phyloP scores from a whole-genome alignment of 2,329 filamentous ascomycete genomes.

The Huntiella bhutanensis region DNA sequence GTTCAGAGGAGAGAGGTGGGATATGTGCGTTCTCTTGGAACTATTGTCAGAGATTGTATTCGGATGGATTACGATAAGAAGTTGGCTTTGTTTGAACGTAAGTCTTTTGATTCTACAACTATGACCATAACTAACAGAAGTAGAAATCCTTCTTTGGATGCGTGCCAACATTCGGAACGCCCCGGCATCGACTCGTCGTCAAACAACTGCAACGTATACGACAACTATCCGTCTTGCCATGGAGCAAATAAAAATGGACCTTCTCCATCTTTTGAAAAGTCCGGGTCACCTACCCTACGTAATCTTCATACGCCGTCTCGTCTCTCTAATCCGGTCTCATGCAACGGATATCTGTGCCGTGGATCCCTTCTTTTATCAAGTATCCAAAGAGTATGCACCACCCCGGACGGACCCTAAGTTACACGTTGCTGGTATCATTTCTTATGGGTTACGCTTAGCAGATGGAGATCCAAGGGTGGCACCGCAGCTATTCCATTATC shows the following conservation, averaged over 20 bases:
- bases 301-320: slow-evolving; percentile 30
- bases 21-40: slow-evolving; percentile 24
- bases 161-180: slow-evolving; percentile 26
- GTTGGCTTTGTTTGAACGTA: slow-evolving; percentile 29
- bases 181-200: slow-evolving; percentile 18
- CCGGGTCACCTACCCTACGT: slow-evolving; percentile 27
- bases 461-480: slow-evolving; percentile 30
- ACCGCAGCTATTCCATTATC: slow-evolving; percentile 35
- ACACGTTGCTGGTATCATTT: slow-evolving; percentile 34
- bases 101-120: slow-evolving; percentile 11
- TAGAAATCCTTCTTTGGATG: slow-evolving; percentile 29
- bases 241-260: slow-evolving; percentile 34
- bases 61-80: slow-evolving; percentile 30
- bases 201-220: slow-evolving; percentile 23
- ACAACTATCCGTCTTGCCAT: slow-evolving; percentile 28
- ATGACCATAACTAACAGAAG: neutral
- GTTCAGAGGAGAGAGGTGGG: slow-evolving; percentile 24
- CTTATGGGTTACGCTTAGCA: slow-evolving; percentile 34
- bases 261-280: slow-evolving; percentile 21
- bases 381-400: slow-evolving; percentile 36
- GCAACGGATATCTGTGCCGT: slow-evolving; percentile 33
- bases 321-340: slow-evolving; percentile 35
- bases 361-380: slow-evolving; percentile 37
- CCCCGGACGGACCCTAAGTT: slow-evolving; percentile 35
- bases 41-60: slow-evolving; percentile 16